Conservation (phyloP, 2,329 filamentous ascomycete species). For the Albifimbria verrucaria region DNA sequence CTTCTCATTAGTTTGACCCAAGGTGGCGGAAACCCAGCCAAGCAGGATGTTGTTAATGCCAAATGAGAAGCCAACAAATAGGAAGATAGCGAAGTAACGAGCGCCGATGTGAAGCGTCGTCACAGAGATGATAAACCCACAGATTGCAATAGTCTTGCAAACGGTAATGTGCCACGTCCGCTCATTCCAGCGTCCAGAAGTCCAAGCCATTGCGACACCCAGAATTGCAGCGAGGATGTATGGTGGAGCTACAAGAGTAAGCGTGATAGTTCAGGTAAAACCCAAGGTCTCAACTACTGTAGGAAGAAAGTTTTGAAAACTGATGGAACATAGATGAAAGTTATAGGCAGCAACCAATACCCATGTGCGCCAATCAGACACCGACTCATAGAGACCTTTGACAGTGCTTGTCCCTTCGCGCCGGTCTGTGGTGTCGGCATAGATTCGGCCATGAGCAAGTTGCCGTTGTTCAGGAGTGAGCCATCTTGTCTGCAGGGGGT, state of each 20-base stretch:
- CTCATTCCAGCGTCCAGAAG: constrained; percentile 37
- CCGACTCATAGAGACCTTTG: constrained; percentile 40
- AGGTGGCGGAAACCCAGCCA: constrained; percentile 34
- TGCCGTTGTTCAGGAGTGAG: constrained; percentile 42
- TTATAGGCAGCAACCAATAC: constrained; percentile 49
- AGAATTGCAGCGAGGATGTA: constrained; percentile 41
- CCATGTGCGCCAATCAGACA: constrained; percentile 43
- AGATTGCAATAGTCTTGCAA: background rate
- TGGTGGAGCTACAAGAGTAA: constrained; percentile 35
- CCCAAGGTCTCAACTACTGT: constrained; percentile 25
- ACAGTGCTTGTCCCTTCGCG: constrained; percentile 35
- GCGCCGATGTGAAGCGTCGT: background rate
- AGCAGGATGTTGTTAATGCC: constrained; percentile 34
- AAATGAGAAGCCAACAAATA: constrained; percentile 24
- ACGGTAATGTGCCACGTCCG: constrained; percentile 12
- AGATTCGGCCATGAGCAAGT: constrained; percentile 37
- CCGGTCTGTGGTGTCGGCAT: constrained; percentile 44
- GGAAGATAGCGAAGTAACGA: constrained; percentile 16
- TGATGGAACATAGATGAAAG: constrained; percentile 45
- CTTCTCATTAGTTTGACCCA: constrained; percentile 38
- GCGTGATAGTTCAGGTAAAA: constrained; percentile 23
- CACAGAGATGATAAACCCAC: background rate
- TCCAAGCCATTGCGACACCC: constrained; percentile 36
- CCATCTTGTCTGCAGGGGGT: constrained; percentile 38
- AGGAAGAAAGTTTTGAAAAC: constrained; percentile 35